Percentiles rank a stretch among this genome's conserved stretches.
These are phyloP conservation scores for Phanerodontia chrysosporium DNA, from an alignment of 768 basidiomycete genomes.

Conservation along the genomic window DNA sequence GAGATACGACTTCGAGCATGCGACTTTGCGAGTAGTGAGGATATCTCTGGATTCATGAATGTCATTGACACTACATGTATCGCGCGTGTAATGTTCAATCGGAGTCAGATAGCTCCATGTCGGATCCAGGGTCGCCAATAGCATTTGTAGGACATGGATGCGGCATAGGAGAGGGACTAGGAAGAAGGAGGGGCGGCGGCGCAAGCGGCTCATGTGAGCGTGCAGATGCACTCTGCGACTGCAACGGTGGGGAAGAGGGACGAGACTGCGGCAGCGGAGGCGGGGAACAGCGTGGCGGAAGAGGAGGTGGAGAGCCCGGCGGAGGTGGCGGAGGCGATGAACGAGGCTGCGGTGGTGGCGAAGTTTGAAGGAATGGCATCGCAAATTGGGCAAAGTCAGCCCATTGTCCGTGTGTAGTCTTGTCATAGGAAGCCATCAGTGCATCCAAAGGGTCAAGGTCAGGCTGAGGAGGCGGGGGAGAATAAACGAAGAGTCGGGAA, in stretches of 20 bases:
- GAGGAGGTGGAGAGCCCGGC: constrained; percentile 30
- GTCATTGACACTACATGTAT: neutral
- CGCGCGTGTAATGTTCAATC: neutral
- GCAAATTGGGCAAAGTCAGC: neutral
- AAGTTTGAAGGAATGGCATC: constrained; percentile 3
- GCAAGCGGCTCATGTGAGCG: too few relatives aligned
- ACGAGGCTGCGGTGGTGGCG: constrained; percentile 14
- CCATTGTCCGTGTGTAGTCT: neutral
- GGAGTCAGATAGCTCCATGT: constrained; percentile 35
- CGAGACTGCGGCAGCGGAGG: constrained; percentile 7
- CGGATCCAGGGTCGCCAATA: constrained; percentile 15
- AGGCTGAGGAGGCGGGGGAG: constrained; percentile 29
- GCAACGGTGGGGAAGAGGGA: neutral
- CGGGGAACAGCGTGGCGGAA: constrained; percentile 24
- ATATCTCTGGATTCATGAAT: too few relatives aligned
- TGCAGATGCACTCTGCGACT: too few relatives aligned
- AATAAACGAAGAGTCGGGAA: constrained; percentile 50
- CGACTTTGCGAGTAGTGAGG: too few relatives aligned
- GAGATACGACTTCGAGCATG: too few relatives aligned
- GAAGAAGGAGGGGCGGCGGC: constrained; percentile 2
- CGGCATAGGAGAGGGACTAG: constrained; percentile 7
- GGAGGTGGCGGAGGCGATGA: constrained; percentile 27
- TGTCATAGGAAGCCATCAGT: neutral
- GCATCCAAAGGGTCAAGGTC: constrained; percentile 37
- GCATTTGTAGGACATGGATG: neutral